Conservation (phyloP, 305 asterid genomes). For the Fraxinus sp. region DNA sequence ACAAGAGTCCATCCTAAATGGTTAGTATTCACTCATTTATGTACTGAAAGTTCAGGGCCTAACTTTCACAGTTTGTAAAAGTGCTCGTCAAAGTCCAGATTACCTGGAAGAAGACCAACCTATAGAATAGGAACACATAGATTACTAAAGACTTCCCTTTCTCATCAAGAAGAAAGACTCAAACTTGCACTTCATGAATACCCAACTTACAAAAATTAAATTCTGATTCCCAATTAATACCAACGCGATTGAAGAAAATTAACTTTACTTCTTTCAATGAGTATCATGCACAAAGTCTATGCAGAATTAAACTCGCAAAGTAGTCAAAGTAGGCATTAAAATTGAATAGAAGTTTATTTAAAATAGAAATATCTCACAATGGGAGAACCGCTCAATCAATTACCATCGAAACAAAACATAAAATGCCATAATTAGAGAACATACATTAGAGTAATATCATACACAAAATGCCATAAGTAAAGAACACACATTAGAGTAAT, state of each 20-base stretch:
- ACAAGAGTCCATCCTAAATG: slow-evolving; percentile 44
- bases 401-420: background rate
- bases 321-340: background rate
- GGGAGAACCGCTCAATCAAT: background rate
- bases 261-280: background rate
- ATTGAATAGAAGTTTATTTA: background rate
- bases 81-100: slow-evolving; percentile 11
- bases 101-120: background rate
- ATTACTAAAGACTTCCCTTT: too few species aligned
- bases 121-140: background rate
- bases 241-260: too few species aligned
- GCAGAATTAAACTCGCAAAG: background rate
- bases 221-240: too few species aligned
- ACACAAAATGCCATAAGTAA: background rate
- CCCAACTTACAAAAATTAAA: background rate
- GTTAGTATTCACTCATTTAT: slow-evolving; percentile 26
- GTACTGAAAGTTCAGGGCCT: slow-evolving; percentile 12
- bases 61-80: background rate
- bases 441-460: background rate
- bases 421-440: background rate
- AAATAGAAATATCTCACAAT: too few species aligned
- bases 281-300: background rate
- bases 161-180: background rate
- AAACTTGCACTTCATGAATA: background rate
- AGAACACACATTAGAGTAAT: too few species aligned